Conservation (phyloP, 2,329 filamentous ascomycete species). For the Aureobasidium musti region DNA sequence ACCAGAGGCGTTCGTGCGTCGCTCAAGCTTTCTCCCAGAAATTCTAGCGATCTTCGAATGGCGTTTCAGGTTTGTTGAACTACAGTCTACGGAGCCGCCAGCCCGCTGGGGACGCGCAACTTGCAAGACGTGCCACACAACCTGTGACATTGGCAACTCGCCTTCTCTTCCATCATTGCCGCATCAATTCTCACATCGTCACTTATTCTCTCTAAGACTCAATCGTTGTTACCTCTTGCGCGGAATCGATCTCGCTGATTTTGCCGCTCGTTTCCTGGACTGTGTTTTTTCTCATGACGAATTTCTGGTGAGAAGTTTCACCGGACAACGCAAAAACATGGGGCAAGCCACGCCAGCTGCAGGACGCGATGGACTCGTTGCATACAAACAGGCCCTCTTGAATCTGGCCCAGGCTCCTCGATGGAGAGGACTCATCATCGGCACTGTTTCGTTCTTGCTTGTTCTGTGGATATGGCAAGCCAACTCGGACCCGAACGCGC, state of each 20-base stretch:
- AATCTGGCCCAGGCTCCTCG: constrained; percentile 24
- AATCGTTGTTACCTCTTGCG: not conserved
- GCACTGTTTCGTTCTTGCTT: constrained; percentile 16
- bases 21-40: constrained; percentile 14
- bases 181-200: constrained; percentile 9
- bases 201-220: not conserved
- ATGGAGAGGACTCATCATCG: constrained; percentile 26
- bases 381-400: constrained; percentile 22
- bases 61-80: constrained; percentile 20
- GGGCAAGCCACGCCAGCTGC: constrained; percentile 23
- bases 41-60: constrained; percentile 14
- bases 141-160: constrained; percentile 15
- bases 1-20: constrained; percentile 8
- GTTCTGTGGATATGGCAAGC: constrained; percentile 26
- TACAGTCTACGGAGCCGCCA: constrained; percentile 1
- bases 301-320: constrained; percentile 20
- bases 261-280: not conserved
- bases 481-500: constrained; percentile 14
- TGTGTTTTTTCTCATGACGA: not conserved
- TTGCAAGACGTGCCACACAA: constrained; percentile 17
- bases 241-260: not conserved
- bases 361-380: not conserved
- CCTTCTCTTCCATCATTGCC: constrained; percentile 6
- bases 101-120: constrained; percentile 11
- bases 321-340: constrained; percentile 8